Evolutionary conservation across 2,329 filamentous ascomycete species (phyloP), one percentile per base, ranked within the genome.

Genomic region (Elsinoe ampelina): DNA sequence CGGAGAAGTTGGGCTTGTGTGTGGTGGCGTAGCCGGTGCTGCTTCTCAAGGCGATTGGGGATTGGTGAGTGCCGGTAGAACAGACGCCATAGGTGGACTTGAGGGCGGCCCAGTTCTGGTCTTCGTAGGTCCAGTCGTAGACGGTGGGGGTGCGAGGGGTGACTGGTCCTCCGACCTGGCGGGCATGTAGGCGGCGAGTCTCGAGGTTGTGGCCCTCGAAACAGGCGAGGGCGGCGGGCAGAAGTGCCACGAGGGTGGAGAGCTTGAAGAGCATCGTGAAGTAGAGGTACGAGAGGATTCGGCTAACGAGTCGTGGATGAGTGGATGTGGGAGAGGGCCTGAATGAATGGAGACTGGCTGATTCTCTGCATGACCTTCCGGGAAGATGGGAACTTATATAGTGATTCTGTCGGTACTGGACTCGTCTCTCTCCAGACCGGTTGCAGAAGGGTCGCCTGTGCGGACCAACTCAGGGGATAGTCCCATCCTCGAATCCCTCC

Each of bases 141-240:
- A 20, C 17, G 34, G n/a, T 7, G 2, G 48, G 48, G 13, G 48
- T 52, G 35, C 48, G 48, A 26, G 48, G 48, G n/a, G 32, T 52
- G 48, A 52, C 48, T 15, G 48, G 48, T 7, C 48, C 48, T 22
- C 48, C 48, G 2, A 52, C 48, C 48, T 52, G 48, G 34, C 48
- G 48, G 10, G 48, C 48, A 39, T 52, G 48, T 15, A 52, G 5
- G 17, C 48, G 48, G n/a, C 32, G 48, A 8, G 48, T 52, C 48
- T 52, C 32, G 35, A 52, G 48, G 48, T 52, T 52, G 48, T 52
- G 48, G 8, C 48, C 48, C 48, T 52, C 48, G 48, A 52, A 52
- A 34, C 48, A 52, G 34, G 48, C 48, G 35, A 52, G 34, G 35
- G 48, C 32, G 4, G 48, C 48, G n/a, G 48, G 48, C 48, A 52